Evolutionary conservation across 768 basidiomycete genomes (phyloP), one percentile per base, ranked within the genome.

Genomic region (Amanita rubescens): DNA sequence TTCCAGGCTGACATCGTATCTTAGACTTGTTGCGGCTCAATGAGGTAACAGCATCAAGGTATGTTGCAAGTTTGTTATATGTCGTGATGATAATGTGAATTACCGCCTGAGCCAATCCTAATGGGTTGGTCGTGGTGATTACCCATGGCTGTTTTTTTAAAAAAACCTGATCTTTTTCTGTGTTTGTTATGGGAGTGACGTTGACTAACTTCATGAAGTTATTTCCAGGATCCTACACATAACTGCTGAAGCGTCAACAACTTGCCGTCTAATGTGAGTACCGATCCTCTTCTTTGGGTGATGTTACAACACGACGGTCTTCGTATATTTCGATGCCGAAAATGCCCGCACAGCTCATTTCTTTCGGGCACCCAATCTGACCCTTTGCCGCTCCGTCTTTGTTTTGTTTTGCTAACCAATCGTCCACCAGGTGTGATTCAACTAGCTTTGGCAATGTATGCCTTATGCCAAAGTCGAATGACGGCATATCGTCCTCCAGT

Each of bases 231-330:
- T 42, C 43, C 10, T 33, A 20, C 7, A 17, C 6, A n/a, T 17
- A 48, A 15, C n/a, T n/a, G 41, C 45, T 25, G 15, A 44, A 27
- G 4, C 5, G 24, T 2, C 32, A 19, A 10, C 25, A 19, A 7
- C n/a, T 17, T 54, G 43, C 53, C 22, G 3, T 15, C 51, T 9
- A 61, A 57, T 57, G 75, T 79, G 62, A 71, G 74, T 73, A 47
- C 54, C 37, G 33, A 3, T 48, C 35, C 14, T 34, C 43, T 30
- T 54, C 42, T 54, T 65, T 56, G 17, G 52, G 82, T 84, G 85
- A 87, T 88, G 85, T 67, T 79, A 71, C 75, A 82, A 83, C 86
- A 90, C 88, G 88, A 90, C 88, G 88, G 88, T 90, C 88, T 90
- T 87, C 88, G 88, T 90, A 90, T 62, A 54, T 67, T 66, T 14